Base-by-base conservation (phyloP, 257 asterid species). In the Solanum paucissectum region DNA sequence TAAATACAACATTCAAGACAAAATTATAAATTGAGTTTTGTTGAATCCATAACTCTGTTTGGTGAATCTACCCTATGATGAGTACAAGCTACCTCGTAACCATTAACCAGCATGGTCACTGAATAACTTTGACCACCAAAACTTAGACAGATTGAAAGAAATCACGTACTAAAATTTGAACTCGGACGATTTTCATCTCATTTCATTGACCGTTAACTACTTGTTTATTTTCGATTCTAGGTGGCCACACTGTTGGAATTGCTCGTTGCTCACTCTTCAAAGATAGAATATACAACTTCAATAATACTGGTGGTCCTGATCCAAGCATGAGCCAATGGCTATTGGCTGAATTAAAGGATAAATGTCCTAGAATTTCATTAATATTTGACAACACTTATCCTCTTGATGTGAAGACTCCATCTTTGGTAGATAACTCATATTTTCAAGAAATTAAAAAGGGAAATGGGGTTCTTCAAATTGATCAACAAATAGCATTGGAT, bases 231-330 rank as follows among this genome's bases (percentile, higher is more conserved):
- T 13, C 12, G 0, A 20, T 86, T 69, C 76, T 88, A 92, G 97
- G 98, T 27, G 98, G 93, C 0, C 98, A 94, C 90, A 94, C 96
- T 0, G 94, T 95, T 3, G 98, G 98, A 34, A 4, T 89, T 2
- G 44, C 98, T 9, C 96, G 91, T 34, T 95, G 97, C 86, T 90
- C 96, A 13, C 52, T 92, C 85, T 16, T 95, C 86, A 55, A 25
- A 23, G 90, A 89, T 88, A 93, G 96, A 0, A 85, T 95, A 77
- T 93, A 92, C 93, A 91, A 94, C 81, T 95, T 92, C 90, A 18
- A 75, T 0, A 90, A 88, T n/a, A 93, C 93, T 1, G 90, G 92
- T 0, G 60, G 89, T 27, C 90, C 96, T 1, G 98, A 95, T 32
- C 94, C 94, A 4, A 87, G 88, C 62, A 93, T 95, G 98, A 92